Evolutionary conservation across 1,139 yeast species (phyloP), one percentile per base, ranked within the genome.

Genomic region (Nadsonia starkeyi-henricii): DNA sequence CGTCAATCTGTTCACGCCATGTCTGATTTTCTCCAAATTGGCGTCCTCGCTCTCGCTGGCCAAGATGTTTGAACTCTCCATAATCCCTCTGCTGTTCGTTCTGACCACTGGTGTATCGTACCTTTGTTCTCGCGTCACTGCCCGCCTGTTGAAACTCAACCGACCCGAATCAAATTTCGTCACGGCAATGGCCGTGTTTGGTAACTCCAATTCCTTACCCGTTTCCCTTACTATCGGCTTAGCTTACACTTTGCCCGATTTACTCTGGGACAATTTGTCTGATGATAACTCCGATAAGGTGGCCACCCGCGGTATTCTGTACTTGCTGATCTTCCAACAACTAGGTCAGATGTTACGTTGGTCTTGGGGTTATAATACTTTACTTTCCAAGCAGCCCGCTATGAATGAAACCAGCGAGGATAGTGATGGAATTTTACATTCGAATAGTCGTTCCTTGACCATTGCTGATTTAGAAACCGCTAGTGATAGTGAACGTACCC

Each of bases 301-400:
- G 46, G 93, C 93, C 0, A 78, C 86, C 2, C 72, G 95, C 53
- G 95, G 94, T 44, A 79, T 85, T 48, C 69, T 85, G 49, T 85
- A 85, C 62, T 69, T 85, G 56, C 68, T 85, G 51, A 80, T 85
- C 47, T 85, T 85, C 65, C 94, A 85, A 67, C 95, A 85, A 62
- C 71, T 85, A 60, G 94, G 94, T 41, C 94, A 84, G 66, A 74
- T 84, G 57, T 69, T 85, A 51, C 71, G 95, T 53, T 85, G 95
- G 95, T 81, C 91, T 2, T 85, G 94, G 93, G 95, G 95, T n/a
- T 84, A 78, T 65, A 83, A 85, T 61, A 81, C 78, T 23, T 68
- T 85, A 52, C 68, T 85, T 52, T 23, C 28, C 9, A 23, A 23
- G 28, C 73, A 81, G 57, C 70, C 81, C 50, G 42, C 30, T 19